Base-by-base conservation (phyloP, 2,329 filamentous ascomycete species). In the Calonectria pseudoreteaudii region DNA sequence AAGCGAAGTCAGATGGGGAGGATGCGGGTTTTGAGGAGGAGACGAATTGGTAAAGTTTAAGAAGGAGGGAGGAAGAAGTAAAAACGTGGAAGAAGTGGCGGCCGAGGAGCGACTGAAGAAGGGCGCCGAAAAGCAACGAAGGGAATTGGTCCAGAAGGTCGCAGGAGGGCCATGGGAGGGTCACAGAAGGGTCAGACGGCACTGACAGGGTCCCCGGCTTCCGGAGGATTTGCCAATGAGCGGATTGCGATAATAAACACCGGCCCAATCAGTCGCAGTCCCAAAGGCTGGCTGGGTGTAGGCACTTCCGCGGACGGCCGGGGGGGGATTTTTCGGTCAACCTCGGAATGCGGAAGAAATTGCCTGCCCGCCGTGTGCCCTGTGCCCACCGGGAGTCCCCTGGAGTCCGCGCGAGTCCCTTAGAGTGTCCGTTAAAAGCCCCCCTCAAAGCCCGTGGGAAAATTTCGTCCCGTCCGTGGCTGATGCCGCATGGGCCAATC, bases 161-260 rank as follows among this genome's bases (percentile, higher is more conserved):
- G n/a, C 44, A 47, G 44, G 44, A 47, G 44, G 41, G 41, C 18
- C 18, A 18, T 53, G 70, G 38, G 68, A 65, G 58, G 71, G 65
- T 73, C 71, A 18, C 67, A 38, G 53, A 49, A 44, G 67, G 53
- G 60, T 56, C 49, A 65, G 56, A 47, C n/a, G 58, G 56, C 44
- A 47, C 56, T 31, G 56, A 60, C 56, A 60, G 56, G 56, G 56
- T 13, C 56, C 56, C 56, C 56, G 56, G 56, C 31, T 38, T 23
- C 56, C 36, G 53, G 56, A 52, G 66, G 68, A 70, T 76, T 79
- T 80, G 62, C 78, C 78, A 80, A 80, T 79, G 73, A 77, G 77
- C 74, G 62, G 68, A 75, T 66, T 71, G 76, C 67, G 76, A 80
- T 75, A 78, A 78, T 60, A 60, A 60, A 60, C 56, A 60, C 56